Percentiles rank a stretch among this genome's conserved stretches.
Evolutionary conservation across 768 basidiomycete genomes (phyloP).

Genomic region (Lanmaoa pseudosensibilis): DNA sequence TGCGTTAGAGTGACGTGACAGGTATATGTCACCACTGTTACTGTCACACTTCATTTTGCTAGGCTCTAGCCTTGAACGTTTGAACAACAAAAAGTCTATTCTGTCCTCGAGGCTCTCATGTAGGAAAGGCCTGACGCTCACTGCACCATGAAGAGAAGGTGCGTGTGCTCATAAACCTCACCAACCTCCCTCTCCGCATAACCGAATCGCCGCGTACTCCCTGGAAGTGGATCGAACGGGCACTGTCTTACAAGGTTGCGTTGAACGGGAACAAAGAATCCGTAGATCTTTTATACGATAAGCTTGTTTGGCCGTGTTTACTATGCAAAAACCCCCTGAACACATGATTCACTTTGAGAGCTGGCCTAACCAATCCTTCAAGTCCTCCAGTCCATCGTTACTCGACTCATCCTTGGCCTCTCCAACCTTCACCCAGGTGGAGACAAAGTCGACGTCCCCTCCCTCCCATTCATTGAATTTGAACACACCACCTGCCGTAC

Average conservation of each 20-base stretch:
- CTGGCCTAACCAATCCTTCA: conserved; percentile 52
- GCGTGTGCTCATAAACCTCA: conserved; percentile 61
- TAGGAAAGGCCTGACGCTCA: conserved; percentile 71
- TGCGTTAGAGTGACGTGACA: conserved; percentile 21
- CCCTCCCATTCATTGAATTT: conserved; percentile 83
- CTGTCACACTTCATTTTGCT: neutral
- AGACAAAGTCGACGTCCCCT: conserved; percentile 69
- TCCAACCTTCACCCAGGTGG: conserved; percentile 49
- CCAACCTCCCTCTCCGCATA: conserved; percentile 59
- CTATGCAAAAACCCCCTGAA: conserved; percentile 24
- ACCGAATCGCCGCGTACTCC: conserved; percentile 67
- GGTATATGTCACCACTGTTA: conserved; percentile 4
- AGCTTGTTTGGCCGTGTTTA: conserved; percentile 33
- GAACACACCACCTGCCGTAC: conserved; percentile 54
- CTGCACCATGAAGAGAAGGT: conserved; percentile 46
- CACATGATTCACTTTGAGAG: neutral
- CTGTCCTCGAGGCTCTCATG: conserved; percentile 28
- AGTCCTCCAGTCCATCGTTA: conserved; percentile 40
- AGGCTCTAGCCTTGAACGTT: too few species aligned
- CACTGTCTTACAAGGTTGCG: conserved; percentile 77
- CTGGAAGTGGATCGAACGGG: conserved; percentile 50
- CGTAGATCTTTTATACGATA: conserved; percentile 12
- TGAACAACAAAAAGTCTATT: neutral
- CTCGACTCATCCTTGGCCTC: conserved; percentile 29
- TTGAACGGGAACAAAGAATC: conserved; percentile 12